These are phyloP conservation scores for Termitomyces sp. DNA, from an alignment of 768 basidiomycete species.

Conservation along the genomic window DNA sequence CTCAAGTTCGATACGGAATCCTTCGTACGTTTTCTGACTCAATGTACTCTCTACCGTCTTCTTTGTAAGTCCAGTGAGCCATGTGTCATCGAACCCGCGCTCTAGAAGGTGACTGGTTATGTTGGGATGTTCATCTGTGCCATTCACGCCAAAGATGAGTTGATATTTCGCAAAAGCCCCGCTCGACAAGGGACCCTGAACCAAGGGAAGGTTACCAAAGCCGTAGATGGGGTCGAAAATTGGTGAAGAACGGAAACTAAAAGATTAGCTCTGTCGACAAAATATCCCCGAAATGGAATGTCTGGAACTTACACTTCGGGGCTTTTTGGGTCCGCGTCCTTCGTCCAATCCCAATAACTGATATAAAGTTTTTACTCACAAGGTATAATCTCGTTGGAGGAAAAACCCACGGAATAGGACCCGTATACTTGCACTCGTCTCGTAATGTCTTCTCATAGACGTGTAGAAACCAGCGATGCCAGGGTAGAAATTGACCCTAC, in stretches of 20 bases:
- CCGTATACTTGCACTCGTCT: slow-evolving; percentile 20
- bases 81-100: slow-evolving; percentile 22
- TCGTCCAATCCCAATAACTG: slow-evolving; percentile 39
- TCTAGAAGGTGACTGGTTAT: slow-evolving; percentile 24
- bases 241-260: slow-evolving; percentile 26
- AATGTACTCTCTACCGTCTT: slow-evolving; percentile 13
- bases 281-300: too few relatives aligned
- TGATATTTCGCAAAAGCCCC: slow-evolving; percentile 30
- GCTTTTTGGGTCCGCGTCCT: slow-evolving; percentile 21
- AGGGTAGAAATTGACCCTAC: slow-evolving; percentile 25
- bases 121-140: slow-evolving; percentile 26
- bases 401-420: slow-evolving; percentile 17
- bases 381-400: neutral
- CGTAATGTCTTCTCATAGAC: slow-evolving; percentile 19
- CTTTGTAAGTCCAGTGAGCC: slow-evolving; percentile 14
- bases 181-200: slow-evolving; percentile 21
- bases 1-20: slow-evolving; percentile 31
- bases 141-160: slow-evolving; percentile 25
- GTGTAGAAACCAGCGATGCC: slow-evolving; percentile 23
- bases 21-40: slow-evolving; percentile 21
- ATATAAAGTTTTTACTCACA: neutral
- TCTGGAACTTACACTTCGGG: slow-evolving; percentile 13
- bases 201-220: slow-evolving; percentile 30
- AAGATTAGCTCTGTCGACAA: too few relatives aligned
- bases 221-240: slow-evolving; percentile 30